A percentile compares a stretch with the other conserved stretches of the same genome.
Evolutionary conservation across 2,329 filamentous ascomycete genomes (phyloP).

Genomic region (Colletotrichum sp.): DNA sequence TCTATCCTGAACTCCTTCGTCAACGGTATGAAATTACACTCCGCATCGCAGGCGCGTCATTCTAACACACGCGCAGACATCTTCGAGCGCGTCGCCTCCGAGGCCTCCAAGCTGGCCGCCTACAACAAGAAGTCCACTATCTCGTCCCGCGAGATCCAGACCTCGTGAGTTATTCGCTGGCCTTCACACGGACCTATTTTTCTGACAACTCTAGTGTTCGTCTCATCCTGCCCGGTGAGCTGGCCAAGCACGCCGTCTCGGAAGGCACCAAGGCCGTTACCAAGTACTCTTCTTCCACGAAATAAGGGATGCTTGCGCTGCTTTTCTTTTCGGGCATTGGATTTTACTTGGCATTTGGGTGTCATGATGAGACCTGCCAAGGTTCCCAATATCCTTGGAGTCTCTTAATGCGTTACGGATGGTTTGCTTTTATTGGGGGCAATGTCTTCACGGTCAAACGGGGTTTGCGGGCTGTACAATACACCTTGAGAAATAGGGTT

Average conservation of each 20-base stretch:
- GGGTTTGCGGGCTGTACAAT: slow-evolving; percentile 77
- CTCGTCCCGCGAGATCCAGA: slow-evolving; percentile 99
- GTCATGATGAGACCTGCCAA: slow-evolving; percentile 61
- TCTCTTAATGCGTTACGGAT: slow-evolving; percentile 79
- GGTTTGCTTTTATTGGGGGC: slow-evolving; percentile 68
- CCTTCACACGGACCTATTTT: neutral
- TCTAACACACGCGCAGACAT: slow-evolving; percentile 70
- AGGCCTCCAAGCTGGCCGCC: slow-evolving; percentile 97
- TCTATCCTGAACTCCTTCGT: slow-evolving; percentile 99
- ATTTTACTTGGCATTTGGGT: slow-evolving; percentile 62
- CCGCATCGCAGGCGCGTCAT: neutral
- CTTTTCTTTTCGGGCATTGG: slow-evolving; percentile 65
- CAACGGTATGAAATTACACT: slow-evolving; percentile 69
- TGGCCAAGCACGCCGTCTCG: slow-evolving; percentile 99
- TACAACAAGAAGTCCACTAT: slow-evolving; percentile 99
- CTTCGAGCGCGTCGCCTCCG: slow-evolving; percentile 98
- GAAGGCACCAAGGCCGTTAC: slow-evolving; percentile 99
- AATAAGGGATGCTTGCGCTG: slow-evolving; percentile 73
- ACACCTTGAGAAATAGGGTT: slow-evolving; percentile 67
- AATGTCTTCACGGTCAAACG: slow-evolving; percentile 74
- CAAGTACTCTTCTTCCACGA: slow-evolving; percentile 99
- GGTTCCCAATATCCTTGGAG: slow-evolving; percentile 50
- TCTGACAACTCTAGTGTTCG: slow-evolving; percentile 74
- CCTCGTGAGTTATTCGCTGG: slow-evolving; percentile 64
- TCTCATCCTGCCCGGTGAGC: slow-evolving; percentile 96